phyloP scores from a whole-genome alignment of 768 basidiomycete species.

The Rossbeevera mucosa region DNA sequence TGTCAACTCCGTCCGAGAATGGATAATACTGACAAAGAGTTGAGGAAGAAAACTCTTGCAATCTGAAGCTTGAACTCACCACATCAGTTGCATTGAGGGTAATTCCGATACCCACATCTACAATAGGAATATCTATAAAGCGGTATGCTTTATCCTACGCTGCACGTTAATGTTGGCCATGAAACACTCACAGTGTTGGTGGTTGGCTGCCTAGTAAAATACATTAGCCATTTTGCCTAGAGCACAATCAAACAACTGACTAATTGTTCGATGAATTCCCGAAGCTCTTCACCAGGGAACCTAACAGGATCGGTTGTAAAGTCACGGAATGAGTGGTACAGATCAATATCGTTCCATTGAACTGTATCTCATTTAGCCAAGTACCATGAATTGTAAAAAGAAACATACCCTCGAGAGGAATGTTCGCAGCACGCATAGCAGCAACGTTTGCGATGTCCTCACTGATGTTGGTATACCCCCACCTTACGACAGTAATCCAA shows the following conservation, averaged over 20 bases:
- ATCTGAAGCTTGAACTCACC: constrained; percentile 37
- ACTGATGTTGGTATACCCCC: constrained; percentile 49
- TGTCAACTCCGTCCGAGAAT: constrained; percentile 57
- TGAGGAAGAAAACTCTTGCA: background rate
- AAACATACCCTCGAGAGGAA: constrained; percentile 65
- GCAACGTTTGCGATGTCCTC: constrained; percentile 53
- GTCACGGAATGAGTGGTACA: constrained; percentile 65
- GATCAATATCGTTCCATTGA: constrained; percentile 78
- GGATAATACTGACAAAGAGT: constrained; percentile 51
- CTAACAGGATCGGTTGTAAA: constrained; percentile 65
- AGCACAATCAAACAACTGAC: constrained; percentile 34
- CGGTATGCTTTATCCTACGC: background rate
- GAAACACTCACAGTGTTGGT: constrained; percentile 27
- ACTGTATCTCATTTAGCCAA: constrained; percentile 32
- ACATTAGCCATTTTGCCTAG: constrained; percentile 6
- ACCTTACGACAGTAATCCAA: constrained; percentile 19
- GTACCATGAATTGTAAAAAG: background rate
- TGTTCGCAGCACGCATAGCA: constrained; percentile 60
- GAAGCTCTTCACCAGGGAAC: constrained; percentile 53
- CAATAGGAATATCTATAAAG: constrained; percentile 63
- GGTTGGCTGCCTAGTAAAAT: constrained; percentile 19
- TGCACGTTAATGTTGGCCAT: background rate
- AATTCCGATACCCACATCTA: constrained; percentile 59
- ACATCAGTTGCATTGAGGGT: constrained; percentile 57
- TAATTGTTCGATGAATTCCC: constrained; percentile 50